phyloP scores from a whole-genome alignment of 179 eudicot species.

The Actinidia chinensis region DNA sequence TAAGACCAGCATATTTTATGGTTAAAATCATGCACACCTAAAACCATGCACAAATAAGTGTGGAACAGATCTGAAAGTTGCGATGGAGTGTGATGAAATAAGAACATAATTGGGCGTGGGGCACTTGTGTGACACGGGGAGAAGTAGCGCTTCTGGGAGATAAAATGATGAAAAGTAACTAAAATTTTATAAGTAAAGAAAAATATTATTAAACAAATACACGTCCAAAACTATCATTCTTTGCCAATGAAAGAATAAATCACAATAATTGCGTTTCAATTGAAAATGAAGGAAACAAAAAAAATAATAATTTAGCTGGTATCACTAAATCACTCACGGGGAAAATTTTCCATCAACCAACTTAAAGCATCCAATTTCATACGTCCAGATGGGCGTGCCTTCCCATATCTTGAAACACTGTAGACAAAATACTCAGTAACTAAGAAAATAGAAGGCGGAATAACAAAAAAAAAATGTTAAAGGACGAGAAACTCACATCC shows the following conservation, averaged over 20 bases:
- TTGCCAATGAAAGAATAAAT: neutral
- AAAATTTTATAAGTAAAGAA: neutral
- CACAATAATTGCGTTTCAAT: neutral
- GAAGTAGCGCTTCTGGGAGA: neutral
- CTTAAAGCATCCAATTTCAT: conserved; percentile 84
- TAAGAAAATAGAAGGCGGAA: conserved; percentile 21
- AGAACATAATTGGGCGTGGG: neutral
- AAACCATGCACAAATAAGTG: neutral
- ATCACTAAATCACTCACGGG: conserved; percentile 5
- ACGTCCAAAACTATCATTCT: neutral
- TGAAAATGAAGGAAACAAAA: neutral
- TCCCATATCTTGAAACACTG: conserved; percentile 82
- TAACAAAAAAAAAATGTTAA: conserved; percentile 14
- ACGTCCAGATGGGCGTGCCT: conserved; percentile 88
- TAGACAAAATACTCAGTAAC: conserved; percentile 13
- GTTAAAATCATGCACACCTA: neutral
- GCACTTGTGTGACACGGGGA: neutral
- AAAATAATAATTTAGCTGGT: neutral
- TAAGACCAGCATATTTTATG: neutral
- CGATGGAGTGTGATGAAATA: neutral
- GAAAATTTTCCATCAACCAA: conserved; percentile 98
- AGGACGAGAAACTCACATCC: conserved; percentile 8
- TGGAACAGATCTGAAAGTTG: neutral
- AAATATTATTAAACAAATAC: neutral
- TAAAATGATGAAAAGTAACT: neutral